Conservation (phyloP, 345 rosid species). For the Arabidopsis arenosa region DNA sequence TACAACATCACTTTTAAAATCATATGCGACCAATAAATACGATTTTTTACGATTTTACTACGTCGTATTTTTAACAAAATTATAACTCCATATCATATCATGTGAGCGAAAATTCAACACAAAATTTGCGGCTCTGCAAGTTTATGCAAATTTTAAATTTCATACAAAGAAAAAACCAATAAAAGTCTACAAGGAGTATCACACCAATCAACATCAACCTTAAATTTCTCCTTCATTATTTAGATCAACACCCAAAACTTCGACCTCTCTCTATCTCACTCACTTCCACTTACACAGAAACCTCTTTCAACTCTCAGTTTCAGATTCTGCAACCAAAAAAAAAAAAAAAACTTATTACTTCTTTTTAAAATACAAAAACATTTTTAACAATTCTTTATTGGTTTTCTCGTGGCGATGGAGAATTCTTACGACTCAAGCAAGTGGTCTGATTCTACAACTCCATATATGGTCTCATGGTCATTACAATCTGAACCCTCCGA, state of each 20-base stretch:
- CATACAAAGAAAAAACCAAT: not conserved
- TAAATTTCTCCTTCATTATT: slow-evolving; percentile 41
- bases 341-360: not conserved
- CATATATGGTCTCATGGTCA: slow-evolving; percentile 41
- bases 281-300: slow-evolving; percentile 29
- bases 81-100: not conserved
- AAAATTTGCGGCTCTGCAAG: slow-evolving; percentile 33
- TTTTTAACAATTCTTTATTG: not conserved
- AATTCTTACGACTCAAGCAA: slow-evolving; percentile 38
- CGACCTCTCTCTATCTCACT: slow-evolving; percentile 28
- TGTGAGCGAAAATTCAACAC: slow-evolving; percentile 25
- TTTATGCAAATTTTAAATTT: not conserved
- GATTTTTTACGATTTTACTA: not conserved
- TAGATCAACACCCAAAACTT: slow-evolving; percentile 38
- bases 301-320: slow-evolving; percentile 35
- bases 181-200: slow-evolving; percentile 40
- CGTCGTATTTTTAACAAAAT: not conserved
- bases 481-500: slow-evolving; percentile 31
- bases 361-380: slow-evolving; percentile 35
- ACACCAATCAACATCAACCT: slow-evolving; percentile 47
- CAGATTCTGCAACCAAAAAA: not conserved
- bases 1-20: not conserved
- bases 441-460: slow-evolving; percentile 39
- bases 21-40: too few relatives aligned
- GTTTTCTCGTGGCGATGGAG: slow-evolving; percentile 36